Evolutionary conservation across 371 early-diverging fungal species (phyloP).

Genomic region (Mucor indicus): DNA sequence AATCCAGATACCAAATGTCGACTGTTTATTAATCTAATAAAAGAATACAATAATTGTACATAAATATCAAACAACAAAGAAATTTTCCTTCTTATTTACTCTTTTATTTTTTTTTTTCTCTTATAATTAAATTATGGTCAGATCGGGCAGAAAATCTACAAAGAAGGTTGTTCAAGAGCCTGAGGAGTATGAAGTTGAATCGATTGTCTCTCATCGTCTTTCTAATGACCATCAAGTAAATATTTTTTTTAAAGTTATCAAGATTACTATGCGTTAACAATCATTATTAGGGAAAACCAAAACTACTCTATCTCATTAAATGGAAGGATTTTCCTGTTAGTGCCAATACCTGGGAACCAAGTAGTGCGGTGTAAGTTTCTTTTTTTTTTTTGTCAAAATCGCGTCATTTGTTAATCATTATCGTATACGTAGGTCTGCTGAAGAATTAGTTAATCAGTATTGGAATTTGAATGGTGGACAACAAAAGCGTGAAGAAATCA

Average conservation of each 20-base stretch:
- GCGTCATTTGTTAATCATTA: too few species aligned
- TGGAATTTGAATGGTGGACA: conserved; percentile 8
- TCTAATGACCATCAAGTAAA: not conserved
- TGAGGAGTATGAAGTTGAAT: conserved; percentile 16
- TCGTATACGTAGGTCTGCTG: too few species aligned
- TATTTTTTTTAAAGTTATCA: not conserved
- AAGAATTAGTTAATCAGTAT: conserved; percentile 4
- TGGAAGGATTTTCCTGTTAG: conserved; percentile 9
- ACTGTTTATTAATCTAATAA: conserved; percentile 50
- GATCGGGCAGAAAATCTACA: not conserved
- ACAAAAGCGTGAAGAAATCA: not conserved
- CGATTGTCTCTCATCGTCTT: conserved; percentile 6
- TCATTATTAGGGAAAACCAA: not conserved
- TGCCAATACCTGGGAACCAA: conserved; percentile 18
- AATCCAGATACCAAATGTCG: conserved; percentile 48
- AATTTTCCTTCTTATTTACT: not conserved
- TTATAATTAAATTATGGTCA: not conserved
- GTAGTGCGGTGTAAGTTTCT: conserved; percentile 3
- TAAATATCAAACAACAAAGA: not conserved
- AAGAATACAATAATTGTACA: too few species aligned
- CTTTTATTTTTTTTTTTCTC: not conserved
- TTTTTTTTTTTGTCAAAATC: not conserved
- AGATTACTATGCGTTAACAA: not conserved
- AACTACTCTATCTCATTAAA: conserved; percentile 8
- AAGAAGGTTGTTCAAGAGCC: not conserved